Evolutionary conservation across 805 yeast species (phyloP).

Genomic region (Starmera amethionina): DNA sequence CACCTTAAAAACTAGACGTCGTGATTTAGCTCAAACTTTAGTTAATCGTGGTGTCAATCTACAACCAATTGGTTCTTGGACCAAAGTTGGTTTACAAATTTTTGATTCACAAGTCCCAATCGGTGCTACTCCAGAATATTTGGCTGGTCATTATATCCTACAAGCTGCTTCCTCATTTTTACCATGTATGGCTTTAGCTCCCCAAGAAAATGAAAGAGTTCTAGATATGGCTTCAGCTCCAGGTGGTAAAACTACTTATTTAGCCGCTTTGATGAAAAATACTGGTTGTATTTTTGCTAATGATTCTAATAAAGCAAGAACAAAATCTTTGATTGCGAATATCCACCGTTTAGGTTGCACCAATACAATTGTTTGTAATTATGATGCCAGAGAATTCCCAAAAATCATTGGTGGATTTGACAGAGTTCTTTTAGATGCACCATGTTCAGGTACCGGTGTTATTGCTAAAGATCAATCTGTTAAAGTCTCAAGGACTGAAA

Average conservation of each 20-base stretch:
- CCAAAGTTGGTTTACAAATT: slow-evolving; percentile 94
- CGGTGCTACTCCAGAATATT: slow-evolving; percentile 98
- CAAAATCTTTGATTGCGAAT: slow-evolving; percentile 92
- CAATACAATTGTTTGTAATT: slow-evolving; percentile 92
- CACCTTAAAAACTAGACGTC: slow-evolving; percentile 86
- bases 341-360: slow-evolving; percentile 96
- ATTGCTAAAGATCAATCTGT: slow-evolving; percentile 95
- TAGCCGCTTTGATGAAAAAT: slow-evolving; percentile 94
- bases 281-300: slow-evolving; percentile 97
- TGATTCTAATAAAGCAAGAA: slow-evolving; percentile 93
- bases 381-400: slow-evolving; percentile 98
- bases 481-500: slow-evolving; percentile 86
- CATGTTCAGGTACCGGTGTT: slow-evolving; percentile 99
- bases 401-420: slow-evolving; percentile 98
- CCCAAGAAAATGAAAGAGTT: slow-evolving; percentile 93
- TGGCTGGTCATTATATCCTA: slow-evolving; percentile 94
- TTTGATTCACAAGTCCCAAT: slow-evolving; percentile 99
- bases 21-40: slow-evolving; percentile 90
- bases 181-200: slow-evolving; percentile 96
- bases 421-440: slow-evolving; percentile 91
- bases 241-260: slow-evolving; percentile 95
- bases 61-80: slow-evolving; percentile 97
- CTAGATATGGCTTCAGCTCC: slow-evolving; percentile 99
- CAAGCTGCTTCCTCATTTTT: slow-evolving; percentile 98
- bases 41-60: slow-evolving; percentile 95